Conservation (phyloP, 169 alveolate genomes). For the Babesia bigemina region DNA sequence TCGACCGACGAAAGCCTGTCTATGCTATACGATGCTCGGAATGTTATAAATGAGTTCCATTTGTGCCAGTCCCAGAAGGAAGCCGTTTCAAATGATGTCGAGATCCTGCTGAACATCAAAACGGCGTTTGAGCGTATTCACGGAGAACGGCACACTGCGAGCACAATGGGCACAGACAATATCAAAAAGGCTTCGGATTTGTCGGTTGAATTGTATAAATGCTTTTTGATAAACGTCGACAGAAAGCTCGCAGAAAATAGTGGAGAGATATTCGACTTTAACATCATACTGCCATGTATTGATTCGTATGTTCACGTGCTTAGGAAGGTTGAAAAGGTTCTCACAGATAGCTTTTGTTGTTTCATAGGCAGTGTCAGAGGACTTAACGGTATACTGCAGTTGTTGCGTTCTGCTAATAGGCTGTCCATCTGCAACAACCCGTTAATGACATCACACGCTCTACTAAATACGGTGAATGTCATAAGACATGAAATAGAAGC, state of each 20-base stretch:
- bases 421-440: not conserved
- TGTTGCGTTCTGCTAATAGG: not conserved
- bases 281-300: not conserved
- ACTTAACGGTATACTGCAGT: not conserved
- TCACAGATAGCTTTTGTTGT: not conserved
- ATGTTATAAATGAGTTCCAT: not conserved
- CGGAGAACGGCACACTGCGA: not conserved
- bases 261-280: not conserved
- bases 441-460: not conserved
- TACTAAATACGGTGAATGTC: not conserved
- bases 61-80: not conserved
- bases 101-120: conserved; percentile 11
- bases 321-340: not conserved
- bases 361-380: not conserved
- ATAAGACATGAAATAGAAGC: not conserved
- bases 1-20: not conserved
- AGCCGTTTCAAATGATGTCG: not conserved
- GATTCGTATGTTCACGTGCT: not conserved
- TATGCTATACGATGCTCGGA: not conserved
- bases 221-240: not conserved
- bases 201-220: not conserved
- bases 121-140: not conserved
- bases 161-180: not conserved
- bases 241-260: not conserved
- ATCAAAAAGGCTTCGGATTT: not conserved